Conservation (phyloP, 1,139 yeast genomes). For the Candida gigantensis region DNA sequence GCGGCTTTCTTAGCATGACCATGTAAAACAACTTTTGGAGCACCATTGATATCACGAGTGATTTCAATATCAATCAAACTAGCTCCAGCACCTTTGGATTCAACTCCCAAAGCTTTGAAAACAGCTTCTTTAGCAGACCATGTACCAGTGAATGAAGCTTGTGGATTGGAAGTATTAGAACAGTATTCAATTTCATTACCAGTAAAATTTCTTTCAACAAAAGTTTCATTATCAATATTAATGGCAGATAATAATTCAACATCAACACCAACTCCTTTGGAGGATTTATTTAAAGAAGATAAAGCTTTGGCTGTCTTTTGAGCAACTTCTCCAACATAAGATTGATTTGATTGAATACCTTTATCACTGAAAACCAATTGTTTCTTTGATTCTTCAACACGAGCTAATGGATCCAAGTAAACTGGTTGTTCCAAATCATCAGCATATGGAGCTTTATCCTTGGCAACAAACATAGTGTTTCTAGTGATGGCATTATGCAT, state of each 20-base stretch:
- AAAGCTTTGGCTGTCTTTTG: conserved; percentile 52
- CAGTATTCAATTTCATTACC: conserved; percentile 78
- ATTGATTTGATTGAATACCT: conserved; percentile 33
- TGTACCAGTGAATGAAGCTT: conserved; percentile 93
- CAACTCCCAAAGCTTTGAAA: conserved; percentile 89
- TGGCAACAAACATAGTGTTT: conserved; percentile 89
- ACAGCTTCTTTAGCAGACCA: conserved; percentile 99
- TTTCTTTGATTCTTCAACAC: conserved; percentile 60
- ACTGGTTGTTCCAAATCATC: conserved; percentile 86
- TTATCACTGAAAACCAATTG: conserved; percentile 51
- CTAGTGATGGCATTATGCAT: conserved; percentile 93
- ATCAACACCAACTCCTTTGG: conserved; percentile 92
- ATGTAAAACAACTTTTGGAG: conserved; percentile 73
- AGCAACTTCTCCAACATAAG: conserved; percentile 39
- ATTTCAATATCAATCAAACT: conserved; percentile 89
- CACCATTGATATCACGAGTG: conserved; percentile 70
- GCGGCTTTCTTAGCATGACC: conserved; percentile 84
- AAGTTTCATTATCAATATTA: conserved; percentile 83
- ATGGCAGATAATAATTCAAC: conserved; percentile 84
- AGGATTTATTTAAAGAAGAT: conserved; percentile 47
- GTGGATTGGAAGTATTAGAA: conserved; percentile 67
- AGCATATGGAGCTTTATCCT: conserved; percentile 89
- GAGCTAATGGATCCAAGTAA: conserved; percentile 94
- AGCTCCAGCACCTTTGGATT: conserved; percentile 94
- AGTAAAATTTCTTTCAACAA: conserved; percentile 90